These are phyloP conservation scores for Candida nemodendra DNA, from an alignment of 805 yeast genomes.

Conservation along the genomic window DNA sequence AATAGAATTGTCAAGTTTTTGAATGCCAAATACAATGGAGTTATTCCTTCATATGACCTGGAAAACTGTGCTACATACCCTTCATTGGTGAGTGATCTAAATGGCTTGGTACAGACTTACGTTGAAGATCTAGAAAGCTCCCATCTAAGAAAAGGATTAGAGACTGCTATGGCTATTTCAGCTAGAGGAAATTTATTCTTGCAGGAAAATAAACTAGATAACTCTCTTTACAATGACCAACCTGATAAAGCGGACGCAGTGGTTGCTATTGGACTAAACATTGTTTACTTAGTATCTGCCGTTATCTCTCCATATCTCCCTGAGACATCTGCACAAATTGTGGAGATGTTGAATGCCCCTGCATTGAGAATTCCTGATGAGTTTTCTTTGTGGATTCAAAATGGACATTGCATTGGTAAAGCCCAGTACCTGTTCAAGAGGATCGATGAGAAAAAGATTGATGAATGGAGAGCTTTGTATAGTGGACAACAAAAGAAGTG, in stretches of 20 bases:
- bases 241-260: constrained; percentile 90
- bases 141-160: constrained; percentile 85
- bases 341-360: constrained; percentile 81
- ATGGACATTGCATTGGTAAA: constrained; percentile 86
- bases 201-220: constrained; percentile 95
- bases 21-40: constrained; percentile 88
- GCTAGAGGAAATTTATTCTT: constrained; percentile 93
- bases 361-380: constrained; percentile 71
- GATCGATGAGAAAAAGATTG: constrained; percentile 87
- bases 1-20: constrained; percentile 91
- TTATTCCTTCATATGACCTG: constrained; percentile 66
- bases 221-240: constrained; percentile 68
- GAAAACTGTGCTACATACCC: constrained; percentile 48
- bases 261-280: constrained; percentile 85
- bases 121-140: constrained; percentile 72
- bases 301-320: constrained; percentile 90
- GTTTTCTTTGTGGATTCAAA: constrained; percentile 64
- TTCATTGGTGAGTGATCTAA: constrained; percentile 53
- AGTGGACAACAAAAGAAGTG: constrained; percentile 66
- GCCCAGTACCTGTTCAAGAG: constrained; percentile 90
- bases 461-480: constrained; percentile 79
- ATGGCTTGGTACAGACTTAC: constrained; percentile 59
- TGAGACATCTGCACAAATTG: constrained; percentile 66
- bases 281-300: constrained; percentile 82
- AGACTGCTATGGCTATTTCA: constrained; percentile 85